Evolutionary conservation across 352 stramenopile species (phyloP).

Genomic region (Halophytophthora polymorphica): DNA sequence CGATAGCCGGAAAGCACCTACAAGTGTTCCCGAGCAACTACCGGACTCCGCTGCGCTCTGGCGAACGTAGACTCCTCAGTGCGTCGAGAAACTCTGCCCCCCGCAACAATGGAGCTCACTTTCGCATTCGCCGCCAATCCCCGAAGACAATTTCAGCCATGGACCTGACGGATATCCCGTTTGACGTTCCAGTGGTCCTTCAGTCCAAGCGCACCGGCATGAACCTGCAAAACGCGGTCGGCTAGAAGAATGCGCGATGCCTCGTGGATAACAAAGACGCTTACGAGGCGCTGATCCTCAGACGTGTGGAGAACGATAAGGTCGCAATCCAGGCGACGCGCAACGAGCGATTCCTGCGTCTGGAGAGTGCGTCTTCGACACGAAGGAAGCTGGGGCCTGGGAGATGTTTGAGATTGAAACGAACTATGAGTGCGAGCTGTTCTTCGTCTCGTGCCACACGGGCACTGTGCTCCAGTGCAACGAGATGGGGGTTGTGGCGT

Average conservation of each 20-base stretch:
- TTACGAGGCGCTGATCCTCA: neutral
- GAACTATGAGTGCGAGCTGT: constrained; percentile 13
- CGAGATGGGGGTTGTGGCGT: constrained; percentile 14
- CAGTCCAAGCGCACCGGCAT: neutral
- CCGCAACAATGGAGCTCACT: too few species aligned
- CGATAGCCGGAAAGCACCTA: too few species aligned
- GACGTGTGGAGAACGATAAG: neutral
- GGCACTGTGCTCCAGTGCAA: constrained; percentile 26
- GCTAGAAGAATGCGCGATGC: neutral
- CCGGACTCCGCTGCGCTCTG: too few species aligned
- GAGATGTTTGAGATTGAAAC: constrained; percentile 37
- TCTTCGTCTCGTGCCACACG: constrained; percentile 31
- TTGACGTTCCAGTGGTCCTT: neutral
- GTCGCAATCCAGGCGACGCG: constrained; percentile 1
- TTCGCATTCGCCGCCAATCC: too few species aligned
- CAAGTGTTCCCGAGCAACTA: too few species aligned
- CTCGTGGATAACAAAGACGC: neutral
- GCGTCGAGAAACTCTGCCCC: too few species aligned
- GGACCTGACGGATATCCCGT: neutral
- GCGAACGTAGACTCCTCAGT: too few species aligned
- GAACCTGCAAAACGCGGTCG: neutral
- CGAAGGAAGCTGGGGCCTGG: constrained; percentile 21
- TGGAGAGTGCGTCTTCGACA: constrained; percentile 27
- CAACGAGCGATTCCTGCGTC: constrained; percentile 1
- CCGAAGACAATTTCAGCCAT: too few species aligned